A percentile compares a stretch with the other conserved stretches of the same genome.
Evolutionary conservation across 2,329 filamentous ascomycete genomes (phyloP).

Genomic region (Botryotinia globosa): DNA sequence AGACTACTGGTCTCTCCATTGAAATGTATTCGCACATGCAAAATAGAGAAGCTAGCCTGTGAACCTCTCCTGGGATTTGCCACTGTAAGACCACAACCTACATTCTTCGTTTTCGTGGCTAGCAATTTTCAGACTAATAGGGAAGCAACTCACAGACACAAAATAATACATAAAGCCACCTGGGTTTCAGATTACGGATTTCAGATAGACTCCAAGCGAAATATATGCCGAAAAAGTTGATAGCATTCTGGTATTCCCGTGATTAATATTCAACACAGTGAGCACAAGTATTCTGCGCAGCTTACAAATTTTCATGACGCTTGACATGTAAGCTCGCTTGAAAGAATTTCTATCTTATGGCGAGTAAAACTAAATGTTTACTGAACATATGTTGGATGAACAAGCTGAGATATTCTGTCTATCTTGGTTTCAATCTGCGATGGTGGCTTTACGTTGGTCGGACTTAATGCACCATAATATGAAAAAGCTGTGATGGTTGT

Average conservation of each 20-base stretch:
- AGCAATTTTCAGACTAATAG: rapidly evolving
- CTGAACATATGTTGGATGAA: neutral
- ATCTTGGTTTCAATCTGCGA: neutral
- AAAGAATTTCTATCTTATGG: neutral
- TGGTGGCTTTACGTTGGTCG: no score
- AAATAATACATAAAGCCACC: neutral
- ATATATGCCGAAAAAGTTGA: neutral
- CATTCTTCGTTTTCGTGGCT: neutral
- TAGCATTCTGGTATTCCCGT: neutral
- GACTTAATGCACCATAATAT: neutral
- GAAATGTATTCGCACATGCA: neutral
- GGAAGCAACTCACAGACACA: rapidly evolving
- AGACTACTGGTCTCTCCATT: neutral
- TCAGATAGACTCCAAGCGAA: no score
- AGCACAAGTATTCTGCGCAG: no score
- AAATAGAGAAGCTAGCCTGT: neutral
- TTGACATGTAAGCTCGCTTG: neutral
- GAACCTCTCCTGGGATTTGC: neutral
- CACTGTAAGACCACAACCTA: neutral
- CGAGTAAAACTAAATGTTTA: neutral
- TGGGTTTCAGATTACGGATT: rapidly evolving
- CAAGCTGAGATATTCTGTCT: neutral
- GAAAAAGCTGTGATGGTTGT: neutral
- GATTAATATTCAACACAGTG: neutral
- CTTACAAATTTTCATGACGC: neutral